A percentile compares a stretch with the other conserved stretches of the same genome.
Conservation (phyloP, 2,329 filamentous ascomycete species). For the Berkeleyomyces rouxiae region DNA sequence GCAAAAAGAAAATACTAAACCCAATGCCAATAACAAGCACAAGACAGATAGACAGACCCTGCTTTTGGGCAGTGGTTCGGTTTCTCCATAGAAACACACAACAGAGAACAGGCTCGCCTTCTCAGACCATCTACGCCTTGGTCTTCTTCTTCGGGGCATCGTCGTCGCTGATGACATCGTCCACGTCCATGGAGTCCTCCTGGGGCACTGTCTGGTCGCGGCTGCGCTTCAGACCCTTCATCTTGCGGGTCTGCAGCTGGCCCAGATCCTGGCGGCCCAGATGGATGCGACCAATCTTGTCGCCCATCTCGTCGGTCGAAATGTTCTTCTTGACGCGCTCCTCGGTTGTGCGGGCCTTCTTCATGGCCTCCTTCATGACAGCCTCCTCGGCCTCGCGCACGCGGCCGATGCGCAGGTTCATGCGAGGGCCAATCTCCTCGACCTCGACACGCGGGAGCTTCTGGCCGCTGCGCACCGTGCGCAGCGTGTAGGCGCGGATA, state of each 20-base stretch:
- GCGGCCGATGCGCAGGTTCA: conserved; percentile 79
- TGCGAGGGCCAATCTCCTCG: conserved; percentile 85
- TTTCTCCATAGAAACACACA: not conserved
- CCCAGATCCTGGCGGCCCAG: conserved; percentile 76
- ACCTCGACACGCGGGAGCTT: conserved; percentile 80
- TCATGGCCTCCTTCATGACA: conserved; percentile 79
- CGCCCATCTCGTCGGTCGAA: conserved; percentile 74
- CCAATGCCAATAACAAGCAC: conserved; percentile 11
- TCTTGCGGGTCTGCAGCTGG: conserved; percentile 87
- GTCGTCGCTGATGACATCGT: conserved; percentile 18
- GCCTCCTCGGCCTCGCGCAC: conserved; percentile 60
- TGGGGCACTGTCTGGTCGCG: conserved; percentile 37
- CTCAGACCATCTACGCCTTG: conserved; percentile 1
- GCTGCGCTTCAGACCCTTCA: conserved; percentile 91
- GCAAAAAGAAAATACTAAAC: conserved; percentile 5
- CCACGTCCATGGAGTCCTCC: conserved; percentile 30
- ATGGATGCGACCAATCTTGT: conserved; percentile 91
- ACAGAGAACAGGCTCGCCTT: not conserved
- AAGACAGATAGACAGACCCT: not conserved
- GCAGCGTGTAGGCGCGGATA: conserved; percentile 70
- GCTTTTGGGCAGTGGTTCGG: not conserved
- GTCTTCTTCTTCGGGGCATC: conserved; percentile 21
- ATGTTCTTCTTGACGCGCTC: conserved; percentile 93
- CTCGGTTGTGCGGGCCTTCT: conserved; percentile 59
- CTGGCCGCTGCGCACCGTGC: conserved; percentile 73